Base-by-base conservation (phyloP, 768 basidiomycete genomes). In the Mycena polygramma region DNA sequence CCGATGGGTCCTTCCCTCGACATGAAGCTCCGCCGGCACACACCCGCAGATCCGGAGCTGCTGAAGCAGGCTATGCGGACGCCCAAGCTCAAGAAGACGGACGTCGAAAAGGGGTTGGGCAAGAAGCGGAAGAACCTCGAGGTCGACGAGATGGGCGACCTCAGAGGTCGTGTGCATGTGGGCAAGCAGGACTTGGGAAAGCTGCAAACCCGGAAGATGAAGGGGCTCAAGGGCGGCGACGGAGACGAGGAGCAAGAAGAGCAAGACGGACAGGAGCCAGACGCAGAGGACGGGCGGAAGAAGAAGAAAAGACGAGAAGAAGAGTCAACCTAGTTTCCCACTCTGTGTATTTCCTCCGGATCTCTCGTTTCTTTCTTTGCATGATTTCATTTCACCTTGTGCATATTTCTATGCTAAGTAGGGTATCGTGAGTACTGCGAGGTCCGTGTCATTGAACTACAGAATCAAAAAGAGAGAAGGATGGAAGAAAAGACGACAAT, bases 71-170 rank as follows among this genome's bases (percentile, higher is more conserved):
- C 97, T 15, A 87, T 95, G 86, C 93, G 85, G 78, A 86, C 91
- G 68, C 93, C 94, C 19, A 98, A 97, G 84, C 74, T 98, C 71
- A 94, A 93, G 84, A 96, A 97, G 85, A 87, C 86, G 68, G 94
- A 96, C 43, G 82, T 97, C 55, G 95, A 94, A 82, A 90, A 87
- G 78, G 95, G 96, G 0, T 77, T 95, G 13, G 95, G 94, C n/a
- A 94, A 94, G 87, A 94, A 94, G 87, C 89, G 87, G 81, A 97
- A 96, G 89, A 99, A 99, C 78, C 78, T 95, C 81, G 95, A 96
- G 84, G 94, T 96, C 75, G 97, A 99, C 84, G 95, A 94, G 81
- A 98, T 99, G 97, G 98, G 98, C 66, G 95, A 99, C 79, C 80
- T 96, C 81, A 88, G 97, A 75, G 98, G 97, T 52, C 87, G 90